These are phyloP conservation scores for Hygrocybe punicea DNA, from an alignment of 768 basidiomycete species.

Conservation along the genomic window DNA sequence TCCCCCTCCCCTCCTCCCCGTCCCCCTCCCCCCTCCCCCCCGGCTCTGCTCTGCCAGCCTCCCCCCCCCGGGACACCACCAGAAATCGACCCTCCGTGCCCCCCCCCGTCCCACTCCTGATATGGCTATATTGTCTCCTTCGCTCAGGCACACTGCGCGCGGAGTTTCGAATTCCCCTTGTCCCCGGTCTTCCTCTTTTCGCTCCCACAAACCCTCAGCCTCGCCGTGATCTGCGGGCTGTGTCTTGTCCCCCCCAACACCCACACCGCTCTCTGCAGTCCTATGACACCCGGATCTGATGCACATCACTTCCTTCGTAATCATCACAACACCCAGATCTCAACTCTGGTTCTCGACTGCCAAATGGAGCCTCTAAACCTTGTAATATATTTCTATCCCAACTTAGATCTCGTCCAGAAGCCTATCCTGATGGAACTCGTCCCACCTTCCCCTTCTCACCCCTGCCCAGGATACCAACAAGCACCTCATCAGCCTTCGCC, in stretches of 20 bases:
- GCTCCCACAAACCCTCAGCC: neutral
- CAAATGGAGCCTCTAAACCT: no score
- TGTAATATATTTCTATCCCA: no score
- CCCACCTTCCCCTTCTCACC: neutral
- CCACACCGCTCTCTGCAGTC: no score
- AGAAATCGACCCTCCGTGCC: constrained; percentile 14
- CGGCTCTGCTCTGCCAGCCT: no score
- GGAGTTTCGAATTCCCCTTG: neutral
- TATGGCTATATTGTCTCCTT: neutral
- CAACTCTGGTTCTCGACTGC: no score
- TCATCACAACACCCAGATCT: no score
- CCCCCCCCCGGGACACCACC: no score
- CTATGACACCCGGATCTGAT: no score
- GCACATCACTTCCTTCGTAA: no score
- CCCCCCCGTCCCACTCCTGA: constrained; percentile 10
- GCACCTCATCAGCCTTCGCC: constrained; percentile 70
- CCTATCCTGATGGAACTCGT: neutral
- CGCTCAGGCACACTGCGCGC: neutral
- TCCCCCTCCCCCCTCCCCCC: neutral
- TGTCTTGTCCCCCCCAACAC: no score
- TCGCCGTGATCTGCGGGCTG: neutral
- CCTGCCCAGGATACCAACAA: constrained; percentile 29
- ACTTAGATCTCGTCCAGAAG: no score
- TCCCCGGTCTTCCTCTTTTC: neutral
- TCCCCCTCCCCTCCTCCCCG: neutral